These are phyloP conservation scores for Mariannaea sp. DNA, from an alignment of 2,329 filamentous ascomycete genomes.

Conservation along the genomic window DNA sequence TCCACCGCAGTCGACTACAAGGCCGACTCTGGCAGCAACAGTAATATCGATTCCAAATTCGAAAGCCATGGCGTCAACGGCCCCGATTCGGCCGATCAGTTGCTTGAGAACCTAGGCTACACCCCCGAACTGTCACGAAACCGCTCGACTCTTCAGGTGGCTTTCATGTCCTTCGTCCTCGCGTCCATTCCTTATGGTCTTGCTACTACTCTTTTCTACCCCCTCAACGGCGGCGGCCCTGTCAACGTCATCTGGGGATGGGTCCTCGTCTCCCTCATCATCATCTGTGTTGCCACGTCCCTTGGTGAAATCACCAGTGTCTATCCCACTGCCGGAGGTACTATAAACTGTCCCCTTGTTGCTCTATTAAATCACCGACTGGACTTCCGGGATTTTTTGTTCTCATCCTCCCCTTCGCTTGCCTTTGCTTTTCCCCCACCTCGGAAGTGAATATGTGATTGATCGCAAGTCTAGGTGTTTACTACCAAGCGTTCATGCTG, in stretches of 20 bases:
- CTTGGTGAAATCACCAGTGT: slow-evolving; percentile 77
- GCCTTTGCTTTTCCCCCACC: not conserved
- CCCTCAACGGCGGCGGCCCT: slow-evolving; percentile 68
- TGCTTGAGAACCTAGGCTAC: slow-evolving; percentile 69
- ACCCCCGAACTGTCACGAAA: slow-evolving; percentile 67
- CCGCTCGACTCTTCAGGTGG: slow-evolving; percentile 70
- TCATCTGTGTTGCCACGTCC: slow-evolving; percentile 71
- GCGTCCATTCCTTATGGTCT: slow-evolving; percentile 77
- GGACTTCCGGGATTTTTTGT: slow-evolving; percentile 1
- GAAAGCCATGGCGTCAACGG: slow-evolving; percentile 28
- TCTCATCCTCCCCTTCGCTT: too few relatives aligned
- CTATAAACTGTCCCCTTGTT: slow-evolving; percentile 15
- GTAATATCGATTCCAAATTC: slow-evolving; percentile 37
- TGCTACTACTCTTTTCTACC: slow-evolving; percentile 71
- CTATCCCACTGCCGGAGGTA: slow-evolving; percentile 75
- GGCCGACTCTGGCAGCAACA: slow-evolving; percentile 30
- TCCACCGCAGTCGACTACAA: slow-evolving; percentile 31
- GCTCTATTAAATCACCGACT: not conserved
- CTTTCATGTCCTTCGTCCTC: slow-evolving; percentile 78
- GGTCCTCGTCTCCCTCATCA: slow-evolving; percentile 70
- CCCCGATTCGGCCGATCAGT: slow-evolving; percentile 60
- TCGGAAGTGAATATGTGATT: slow-evolving; percentile 25
- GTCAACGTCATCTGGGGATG: slow-evolving; percentile 76
- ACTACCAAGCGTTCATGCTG: slow-evolving; percentile 80
- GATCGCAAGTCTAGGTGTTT: slow-evolving; percentile 54